A percentile compares a stretch with the other conserved stretches of the same genome.
Conservation (phyloP, 257 asterid genomes). For the Cordia subcordata region DNA sequence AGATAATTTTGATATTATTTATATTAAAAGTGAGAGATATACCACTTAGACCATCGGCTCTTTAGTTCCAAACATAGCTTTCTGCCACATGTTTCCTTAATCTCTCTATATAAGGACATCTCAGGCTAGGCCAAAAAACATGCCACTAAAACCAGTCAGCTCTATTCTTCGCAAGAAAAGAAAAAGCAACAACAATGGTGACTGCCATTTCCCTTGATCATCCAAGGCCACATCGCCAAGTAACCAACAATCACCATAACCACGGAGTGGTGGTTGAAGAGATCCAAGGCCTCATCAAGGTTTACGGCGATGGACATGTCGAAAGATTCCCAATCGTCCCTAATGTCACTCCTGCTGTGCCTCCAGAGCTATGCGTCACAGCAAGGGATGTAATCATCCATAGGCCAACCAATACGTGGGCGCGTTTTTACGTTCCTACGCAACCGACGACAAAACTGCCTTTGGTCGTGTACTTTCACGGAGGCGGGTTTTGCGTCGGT, state of each 20-base stretch:
- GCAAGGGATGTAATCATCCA: slow-evolving; percentile 53
- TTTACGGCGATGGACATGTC: slow-evolving; percentile 69
- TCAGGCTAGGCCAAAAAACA: not conserved
- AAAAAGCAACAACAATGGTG: not conserved
- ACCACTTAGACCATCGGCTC: too few species aligned
- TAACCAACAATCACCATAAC: slow-evolving; percentile 7
- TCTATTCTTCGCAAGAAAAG: not conserved
- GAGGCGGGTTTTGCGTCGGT: slow-evolving; percentile 91
- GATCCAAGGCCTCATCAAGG: slow-evolving; percentile 60
- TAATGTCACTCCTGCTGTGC: slow-evolving; percentile 33
- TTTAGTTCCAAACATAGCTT: too few species aligned
- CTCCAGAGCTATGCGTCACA: slow-evolving; percentile 48
- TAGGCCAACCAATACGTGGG: slow-evolving; percentile 55
- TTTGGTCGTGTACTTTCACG: slow-evolving; percentile 65
- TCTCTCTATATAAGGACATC: slow-evolving; percentile 4
- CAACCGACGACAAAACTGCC: slow-evolving; percentile 35
- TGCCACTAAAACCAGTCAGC: not conserved
- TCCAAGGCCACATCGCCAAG: not conserved
- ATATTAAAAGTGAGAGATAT: too few species aligned
- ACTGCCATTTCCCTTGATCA: slow-evolving; percentile 1
- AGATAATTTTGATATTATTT: too few species aligned
- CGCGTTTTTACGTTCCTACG: slow-evolving; percentile 67
- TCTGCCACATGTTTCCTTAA: not conserved
- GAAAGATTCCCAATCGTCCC: slow-evolving; percentile 65
- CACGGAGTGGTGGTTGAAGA: slow-evolving; percentile 39